phyloP scores from a whole-genome alignment of 2,329 filamentous ascomycete genomes.

The Calonectria pseudoturangicola region DNA sequence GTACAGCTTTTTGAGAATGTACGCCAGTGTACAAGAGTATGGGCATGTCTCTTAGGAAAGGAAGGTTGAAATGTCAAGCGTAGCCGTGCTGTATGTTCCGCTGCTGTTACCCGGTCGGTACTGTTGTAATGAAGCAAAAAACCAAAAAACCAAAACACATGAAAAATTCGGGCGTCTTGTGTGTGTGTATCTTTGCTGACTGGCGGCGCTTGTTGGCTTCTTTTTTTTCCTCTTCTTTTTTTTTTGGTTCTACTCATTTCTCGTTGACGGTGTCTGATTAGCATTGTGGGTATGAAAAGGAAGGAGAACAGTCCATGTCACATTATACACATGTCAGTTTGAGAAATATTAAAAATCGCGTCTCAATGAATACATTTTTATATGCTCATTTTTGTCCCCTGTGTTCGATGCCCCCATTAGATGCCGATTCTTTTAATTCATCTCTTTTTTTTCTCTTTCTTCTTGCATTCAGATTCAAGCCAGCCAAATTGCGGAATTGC shows the following conservation, averaged over 20 bases:
- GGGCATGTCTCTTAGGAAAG: conserved; percentile 44
- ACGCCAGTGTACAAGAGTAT: conserved; percentile 19
- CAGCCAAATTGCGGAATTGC: conserved; percentile 8
- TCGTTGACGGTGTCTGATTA: background rate
- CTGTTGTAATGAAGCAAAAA: conserved; percentile 54
- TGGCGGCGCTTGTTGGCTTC: background rate
- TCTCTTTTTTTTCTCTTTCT: background rate
- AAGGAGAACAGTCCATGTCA: conserved; percentile 3
- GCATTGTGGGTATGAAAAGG: background rate
- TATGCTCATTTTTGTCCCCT: conserved; percentile 1
- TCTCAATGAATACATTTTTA: conserved; percentile 25
- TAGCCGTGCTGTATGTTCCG: conserved; percentile 50
- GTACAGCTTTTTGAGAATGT: conserved; percentile 42
- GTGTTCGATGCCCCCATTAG: conserved; percentile 16
- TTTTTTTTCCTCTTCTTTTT: background rate
- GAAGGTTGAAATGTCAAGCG: conserved; percentile 50
- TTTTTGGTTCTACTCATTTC: background rate
- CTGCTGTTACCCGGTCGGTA: conserved; percentile 48
- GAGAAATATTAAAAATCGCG: conserved; percentile 14
- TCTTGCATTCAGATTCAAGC: background rate
- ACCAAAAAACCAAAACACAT: conserved; percentile 44
- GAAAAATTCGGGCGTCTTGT: conserved; percentile 38
- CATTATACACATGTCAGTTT: conserved; percentile 18
- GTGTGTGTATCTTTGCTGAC: conserved; percentile 36
- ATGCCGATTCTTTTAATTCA: background rate